Evolutionary conservation across 2,329 filamentous ascomycete species (phyloP), one percentile per base, ranked within the genome.

Genomic region (Aureobasidium sp.): DNA sequence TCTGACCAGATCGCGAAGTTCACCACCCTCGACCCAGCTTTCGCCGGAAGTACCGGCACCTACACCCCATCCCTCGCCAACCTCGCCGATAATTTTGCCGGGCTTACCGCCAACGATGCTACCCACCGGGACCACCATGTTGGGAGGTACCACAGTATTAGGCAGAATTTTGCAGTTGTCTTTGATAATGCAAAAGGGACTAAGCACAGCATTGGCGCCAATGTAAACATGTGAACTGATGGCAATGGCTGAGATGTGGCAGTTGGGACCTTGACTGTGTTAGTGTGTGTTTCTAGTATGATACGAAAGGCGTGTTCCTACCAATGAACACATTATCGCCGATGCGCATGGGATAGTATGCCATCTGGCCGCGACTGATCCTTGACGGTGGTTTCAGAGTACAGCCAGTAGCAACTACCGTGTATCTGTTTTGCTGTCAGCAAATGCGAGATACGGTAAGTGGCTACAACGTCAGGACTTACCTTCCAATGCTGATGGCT

Each of bases 241-340:
- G 39, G 85, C 84, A 7, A 92, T 91, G 0, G 93, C 91, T 72
- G 94, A 90, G 41, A 99, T 83, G 43, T 93, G 84, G 41, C 86
- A 86, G 37, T 74, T 72, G 1, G 77, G 75, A 1, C 78, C 74
- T 76, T 46, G 15, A 9, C 9, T 34, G 20, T n/a, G 24, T 59
- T 13, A 41, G 6, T 37, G 13, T 10, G 37, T 43, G 36, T 15
- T 55, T 20, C 32, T 55, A 1, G 26, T 8, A 29, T 20, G 12
- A 29, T 12, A 26, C 13, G 9, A 9, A 13, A 34, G 51, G 51
- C 13, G 37, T 29, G 6, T 20, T 24, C 69, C 84, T 82, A 63
- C 91, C 92, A 55, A 99, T 83, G 75, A 93, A 97, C 66, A 97
- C 92, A 76, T 97, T 93, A 74, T 97, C 92, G 50, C 92, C 92